phyloP scores from a whole-genome alignment of 805 yeast genomes.

The Candida morakotiae region DNA sequence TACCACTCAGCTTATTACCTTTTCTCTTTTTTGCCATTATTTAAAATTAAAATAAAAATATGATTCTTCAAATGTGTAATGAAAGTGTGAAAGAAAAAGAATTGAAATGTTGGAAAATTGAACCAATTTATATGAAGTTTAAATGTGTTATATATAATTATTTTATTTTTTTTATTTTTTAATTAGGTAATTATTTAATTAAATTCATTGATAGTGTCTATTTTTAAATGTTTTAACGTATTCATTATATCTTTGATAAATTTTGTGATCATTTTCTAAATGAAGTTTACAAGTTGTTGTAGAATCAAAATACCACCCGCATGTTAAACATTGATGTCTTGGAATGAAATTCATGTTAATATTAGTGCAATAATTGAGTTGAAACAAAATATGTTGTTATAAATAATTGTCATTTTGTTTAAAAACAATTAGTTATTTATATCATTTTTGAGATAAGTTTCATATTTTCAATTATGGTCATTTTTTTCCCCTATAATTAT shows the following conservation, averaged over 20 bases:
- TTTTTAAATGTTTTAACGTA: background rate
- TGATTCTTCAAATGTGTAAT: background rate
- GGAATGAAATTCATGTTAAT: background rate
- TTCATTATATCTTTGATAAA: background rate
- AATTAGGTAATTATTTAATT: too few relatives aligned
- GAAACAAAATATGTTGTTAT: slow-evolving; percentile 1
- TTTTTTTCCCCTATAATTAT: too few relatives aligned
- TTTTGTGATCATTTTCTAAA: slow-evolving; percentile 3
- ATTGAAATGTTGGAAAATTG: background rate
- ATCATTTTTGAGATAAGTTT: too few relatives aligned
- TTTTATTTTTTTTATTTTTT: too few relatives aligned
- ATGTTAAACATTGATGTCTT: slow-evolving; percentile 3
- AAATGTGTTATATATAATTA: too few relatives aligned
- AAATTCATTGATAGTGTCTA: too few relatives aligned
- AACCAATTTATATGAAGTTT: too few relatives aligned
- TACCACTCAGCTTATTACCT: background rate
- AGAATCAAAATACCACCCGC: slow-evolving; percentile 5
- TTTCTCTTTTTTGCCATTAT: background rate
- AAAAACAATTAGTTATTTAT: too few relatives aligned
- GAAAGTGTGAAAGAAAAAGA: background rate
- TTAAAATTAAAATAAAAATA: too few relatives aligned
- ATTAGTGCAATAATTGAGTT: background rate
- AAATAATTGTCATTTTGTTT: too few relatives aligned
- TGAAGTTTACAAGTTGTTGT: slow-evolving; percentile 4
- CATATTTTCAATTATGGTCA: too few relatives aligned